These are phyloP conservation scores for Carex kokanica DNA, from an alignment of 176 grass and related monocot species.

Conservation along the genomic window DNA sequence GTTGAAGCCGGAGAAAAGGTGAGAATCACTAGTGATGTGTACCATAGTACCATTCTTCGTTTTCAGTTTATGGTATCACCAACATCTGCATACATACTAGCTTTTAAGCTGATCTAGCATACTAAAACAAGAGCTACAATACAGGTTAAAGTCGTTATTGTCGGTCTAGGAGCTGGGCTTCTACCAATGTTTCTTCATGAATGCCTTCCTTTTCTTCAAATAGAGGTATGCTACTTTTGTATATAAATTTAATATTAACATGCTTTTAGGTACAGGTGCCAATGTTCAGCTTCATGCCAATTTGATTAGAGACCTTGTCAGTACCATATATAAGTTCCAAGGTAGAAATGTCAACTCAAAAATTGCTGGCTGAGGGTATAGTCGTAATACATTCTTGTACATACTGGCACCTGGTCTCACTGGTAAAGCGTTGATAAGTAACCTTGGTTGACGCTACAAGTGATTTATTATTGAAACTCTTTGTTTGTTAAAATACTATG, in stretches of 20 bases:
- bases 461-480: not conserved
- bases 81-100: not conserved
- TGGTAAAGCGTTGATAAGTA: not conserved
- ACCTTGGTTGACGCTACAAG: not conserved
- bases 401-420: not conserved
- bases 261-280: not conserved
- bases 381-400: not conserved
- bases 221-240: slow-evolving; percentile 49
- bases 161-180: slow-evolving; percentile 91
- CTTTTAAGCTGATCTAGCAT: not conserved
- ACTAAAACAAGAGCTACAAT: slow-evolving; percentile 13
- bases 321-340: not conserved
- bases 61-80: slow-evolving; percentile 11
- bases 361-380: not conserved
- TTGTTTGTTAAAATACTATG: not conserved
- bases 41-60: not conserved
- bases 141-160: slow-evolving; percentile 58
- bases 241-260: not conserved
- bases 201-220: slow-evolving; percentile 77
- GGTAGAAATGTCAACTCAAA: not conserved
- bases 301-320: not conserved
- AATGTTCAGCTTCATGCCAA: not conserved
- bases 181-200: slow-evolving; percentile 95
- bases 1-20: slow-evolving; percentile 54
- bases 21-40: slow-evolving; percentile 16